These are phyloP conservation scores for Beauveria australis DNA, from an alignment of 2,329 filamentous ascomycete genomes.

Conservation along the genomic window DNA sequence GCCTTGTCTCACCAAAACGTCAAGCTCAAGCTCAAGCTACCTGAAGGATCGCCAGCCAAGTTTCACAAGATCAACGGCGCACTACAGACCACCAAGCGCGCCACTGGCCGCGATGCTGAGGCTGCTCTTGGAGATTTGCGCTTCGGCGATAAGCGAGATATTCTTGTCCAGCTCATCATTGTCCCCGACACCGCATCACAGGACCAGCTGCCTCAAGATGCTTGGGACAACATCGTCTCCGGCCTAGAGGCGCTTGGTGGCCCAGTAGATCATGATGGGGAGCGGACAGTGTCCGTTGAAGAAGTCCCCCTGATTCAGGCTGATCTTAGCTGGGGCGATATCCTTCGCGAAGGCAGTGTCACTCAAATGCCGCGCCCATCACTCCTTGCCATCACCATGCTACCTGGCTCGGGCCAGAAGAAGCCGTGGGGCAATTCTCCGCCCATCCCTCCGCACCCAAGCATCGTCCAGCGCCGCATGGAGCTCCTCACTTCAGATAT, in stretches of 20 bases:
- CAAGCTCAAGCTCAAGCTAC: constrained; percentile 86
- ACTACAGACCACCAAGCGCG: constrained; percentile 90
- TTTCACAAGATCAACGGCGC: constrained; percentile 98
- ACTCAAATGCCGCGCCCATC: constrained; percentile 85
- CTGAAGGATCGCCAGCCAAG: constrained; percentile 93
- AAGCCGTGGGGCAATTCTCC: constrained; percentile 59
- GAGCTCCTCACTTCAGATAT: constrained; percentile 96
- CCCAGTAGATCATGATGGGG: constrained; percentile 76
- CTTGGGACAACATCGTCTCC: constrained; percentile 96
- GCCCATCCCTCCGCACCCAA: constrained; percentile 89
- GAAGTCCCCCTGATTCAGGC: constrained; percentile 93
- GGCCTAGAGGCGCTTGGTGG: constrained; percentile 89
- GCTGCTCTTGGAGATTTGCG: constrained; percentile 84
- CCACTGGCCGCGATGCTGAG: constrained; percentile 89
- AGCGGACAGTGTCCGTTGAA: constrained; percentile 76
- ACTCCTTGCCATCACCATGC: constrained; percentile 89
- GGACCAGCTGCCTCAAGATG: constrained; percentile 82
- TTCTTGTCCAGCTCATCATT: constrained; percentile 90
- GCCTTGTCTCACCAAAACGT: constrained; percentile 97
- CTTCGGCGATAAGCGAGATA: constrained; percentile 90
- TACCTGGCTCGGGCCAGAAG: constrained; percentile 62
- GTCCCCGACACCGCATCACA: constrained; percentile 74
- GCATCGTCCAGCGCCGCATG: constrained; percentile 94
- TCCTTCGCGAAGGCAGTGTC: constrained; percentile 78
- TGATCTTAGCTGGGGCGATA: constrained; percentile 87